Evolutionary conservation across 73 alveolate genomes (phyloP).

Genomic region (Effrenium voratum): DNA sequence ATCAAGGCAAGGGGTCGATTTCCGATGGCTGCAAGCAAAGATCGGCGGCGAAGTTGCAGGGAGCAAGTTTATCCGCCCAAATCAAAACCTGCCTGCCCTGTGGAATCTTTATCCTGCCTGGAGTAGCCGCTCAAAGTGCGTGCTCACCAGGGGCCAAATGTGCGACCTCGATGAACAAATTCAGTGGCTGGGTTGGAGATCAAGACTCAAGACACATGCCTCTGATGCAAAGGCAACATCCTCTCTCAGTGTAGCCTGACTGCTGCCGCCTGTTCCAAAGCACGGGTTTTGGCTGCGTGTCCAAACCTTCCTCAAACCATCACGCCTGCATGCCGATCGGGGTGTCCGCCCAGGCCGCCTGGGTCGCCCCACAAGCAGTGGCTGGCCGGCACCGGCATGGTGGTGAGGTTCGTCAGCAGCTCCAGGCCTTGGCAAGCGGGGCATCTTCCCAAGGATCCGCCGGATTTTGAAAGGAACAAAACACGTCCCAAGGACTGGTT

Average conservation of each 20-base stretch:
- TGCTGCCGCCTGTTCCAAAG: neutral
- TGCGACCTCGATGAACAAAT: constrained; percentile 36
- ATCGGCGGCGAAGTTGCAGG: too few species aligned
- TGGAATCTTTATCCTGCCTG: neutral
- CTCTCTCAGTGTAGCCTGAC: too few species aligned
- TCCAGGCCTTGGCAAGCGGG: constrained; percentile 71
- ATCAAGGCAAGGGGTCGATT: neutral
- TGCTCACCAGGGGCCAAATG: constrained; percentile 84
- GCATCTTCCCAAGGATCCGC: neutral
- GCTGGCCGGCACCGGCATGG: constrained; percentile 54
- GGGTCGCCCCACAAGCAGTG: constrained; percentile 30
- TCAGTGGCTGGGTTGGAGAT: neutral
- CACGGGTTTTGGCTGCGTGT: neutral
- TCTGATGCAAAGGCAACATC: too few species aligned
- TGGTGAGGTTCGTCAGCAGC: constrained; percentile 83
- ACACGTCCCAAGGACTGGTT: neutral
- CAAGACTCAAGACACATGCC: too few species aligned
- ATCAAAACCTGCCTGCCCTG: neutral
- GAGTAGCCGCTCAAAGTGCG: constrained; percentile 75
- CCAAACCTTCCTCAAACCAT: too few species aligned
- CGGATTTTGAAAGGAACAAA: neutral
- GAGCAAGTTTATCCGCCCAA: too few species aligned
- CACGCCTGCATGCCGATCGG: too few species aligned
- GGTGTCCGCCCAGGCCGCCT: too few species aligned
- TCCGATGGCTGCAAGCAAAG: neutral